Base-by-base conservation (phyloP, 768 basidiomycete species). In the Astraeus odoratus region DNA sequence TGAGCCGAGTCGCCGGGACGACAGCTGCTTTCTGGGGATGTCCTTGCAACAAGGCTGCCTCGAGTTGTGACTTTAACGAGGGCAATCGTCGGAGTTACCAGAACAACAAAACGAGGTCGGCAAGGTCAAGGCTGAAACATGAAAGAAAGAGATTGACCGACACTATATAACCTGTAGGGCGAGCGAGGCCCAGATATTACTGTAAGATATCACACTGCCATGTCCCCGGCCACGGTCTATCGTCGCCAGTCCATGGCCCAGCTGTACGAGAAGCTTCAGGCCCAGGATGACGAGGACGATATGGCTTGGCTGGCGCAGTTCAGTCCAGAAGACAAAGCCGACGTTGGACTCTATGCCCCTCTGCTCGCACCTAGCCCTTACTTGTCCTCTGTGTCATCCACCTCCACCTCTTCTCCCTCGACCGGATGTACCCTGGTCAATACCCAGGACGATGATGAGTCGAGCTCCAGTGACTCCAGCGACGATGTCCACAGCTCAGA, bases 21-120 rank as follows among this genome's bases (percentile, higher is more conserved):
- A 19, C 35, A 27, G 12, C 38, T 31, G 42, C 51, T 43, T 47
- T 50, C 51, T 55, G 45, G 29, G 56, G 43, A 15, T 46, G 18
- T 51, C 51, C 44, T 44, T 54, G 63, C 61, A 57, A 61, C 57
- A 56, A 60, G 63, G 63, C 62, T 26, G 60, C 63, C 63, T 64
- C 63, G 58, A 64, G 39, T 41, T 66, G 63, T 64, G 63, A 64
- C 47, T 48, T 38, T 52, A 44, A 58, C 64, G 54, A 66, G 62
- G 62, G 62, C 54, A 55, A 48, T 42, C 54, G 64, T 64, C 62
- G 62, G 62, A 64, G 64, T 64, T 64, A 63, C 51, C 56, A 64
- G 56, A 66, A 64, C 64, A 56, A 64, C 66, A 66, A 65, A 64
- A 66, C 64, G 65, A 62, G 62, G 60, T 66, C 64, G 64, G 63